Conservation (phyloP, 2,329 filamentous ascomycete genomes). For the Coleophoma crateriformis region DNA sequence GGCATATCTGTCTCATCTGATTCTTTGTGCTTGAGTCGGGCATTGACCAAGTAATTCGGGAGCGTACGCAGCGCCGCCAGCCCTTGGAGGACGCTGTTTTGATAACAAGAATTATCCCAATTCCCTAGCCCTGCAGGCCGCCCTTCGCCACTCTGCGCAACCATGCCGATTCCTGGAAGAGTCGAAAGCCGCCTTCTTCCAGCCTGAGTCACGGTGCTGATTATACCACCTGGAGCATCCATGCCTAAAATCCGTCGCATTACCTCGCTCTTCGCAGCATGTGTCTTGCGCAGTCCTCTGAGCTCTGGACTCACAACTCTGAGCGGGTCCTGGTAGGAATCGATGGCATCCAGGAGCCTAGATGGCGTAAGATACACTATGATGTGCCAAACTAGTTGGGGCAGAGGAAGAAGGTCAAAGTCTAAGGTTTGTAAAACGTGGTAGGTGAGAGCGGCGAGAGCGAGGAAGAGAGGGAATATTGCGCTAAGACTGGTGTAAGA, state of each 20-base stretch:
- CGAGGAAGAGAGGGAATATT: constrained; percentile 18
- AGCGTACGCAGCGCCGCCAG: constrained; percentile 72
- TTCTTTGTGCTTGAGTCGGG: constrained; percentile 27
- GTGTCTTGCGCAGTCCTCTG: constrained; percentile 30
- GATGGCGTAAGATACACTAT: constrained; percentile 53
- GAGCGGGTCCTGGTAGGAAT: constrained; percentile 29
- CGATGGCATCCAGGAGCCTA: constrained; percentile 49
- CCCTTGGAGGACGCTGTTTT: constrained; percentile 90
- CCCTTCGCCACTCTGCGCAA: constrained; percentile 37
- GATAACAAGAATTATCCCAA: constrained; percentile 93
- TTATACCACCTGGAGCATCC: constrained; percentile 45
- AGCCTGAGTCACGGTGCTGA: constrained; percentile 52
- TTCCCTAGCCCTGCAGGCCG: constrained; percentile 73
- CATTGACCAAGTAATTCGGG: constrained; percentile 54
- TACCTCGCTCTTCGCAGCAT: constrained; percentile 58
- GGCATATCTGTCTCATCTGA: constrained; percentile 9
- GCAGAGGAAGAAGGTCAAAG: constrained; percentile 32
- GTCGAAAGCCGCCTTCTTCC: constrained; percentile 50
- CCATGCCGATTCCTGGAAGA: constrained; percentile 28
- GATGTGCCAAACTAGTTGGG: constrained; percentile 53
- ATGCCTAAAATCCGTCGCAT: constrained; percentile 59
- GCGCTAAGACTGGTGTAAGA: constrained; percentile 8
- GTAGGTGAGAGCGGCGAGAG: constrained; percentile 20
- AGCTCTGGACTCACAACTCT: constrained; percentile 43
- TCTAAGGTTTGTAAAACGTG: constrained; percentile 21